phyloP scores from a whole-genome alignment of 2,329 filamentous ascomycete species.

The Paecilomyces sp. region DNA sequence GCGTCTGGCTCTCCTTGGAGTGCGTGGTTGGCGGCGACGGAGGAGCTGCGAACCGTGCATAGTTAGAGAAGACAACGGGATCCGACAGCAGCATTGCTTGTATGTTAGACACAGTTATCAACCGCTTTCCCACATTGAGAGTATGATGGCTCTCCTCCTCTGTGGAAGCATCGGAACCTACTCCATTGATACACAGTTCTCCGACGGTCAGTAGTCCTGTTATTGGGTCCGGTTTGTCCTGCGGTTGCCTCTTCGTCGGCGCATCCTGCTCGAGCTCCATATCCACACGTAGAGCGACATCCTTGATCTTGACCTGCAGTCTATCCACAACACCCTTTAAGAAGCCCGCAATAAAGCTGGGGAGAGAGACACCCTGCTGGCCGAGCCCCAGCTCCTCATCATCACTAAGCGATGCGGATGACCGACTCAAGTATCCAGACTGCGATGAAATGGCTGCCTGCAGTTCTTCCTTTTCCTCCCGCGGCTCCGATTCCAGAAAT shows the following conservation, averaged over 20 bases:
- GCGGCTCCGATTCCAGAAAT: slow-evolving; percentile 52
- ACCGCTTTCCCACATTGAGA: slow-evolving; percentile 33
- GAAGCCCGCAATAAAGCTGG: slow-evolving; percentile 53
- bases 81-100: slow-evolving; percentile 42
- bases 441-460: slow-evolving; percentile 49
- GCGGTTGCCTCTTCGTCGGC: slow-evolving; percentile 23
- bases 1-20: slow-evolving; percentile 22
- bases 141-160: slow-evolving; percentile 15
- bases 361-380: slow-evolving; percentile 48
- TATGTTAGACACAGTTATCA: slow-evolving; percentile 38
- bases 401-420: slow-evolving; percentile 38
- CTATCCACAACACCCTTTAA: slow-evolving; percentile 53
- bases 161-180: slow-evolving; percentile 11
- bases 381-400: slow-evolving; percentile 46
- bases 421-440: slow-evolving; percentile 45
- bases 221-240: slow-evolving; percentile 29
- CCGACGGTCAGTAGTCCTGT: slow-evolving; percentile 27
- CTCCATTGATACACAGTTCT: slow-evolving; percentile 27
- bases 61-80: slow-evolving; percentile 40
- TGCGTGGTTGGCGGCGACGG: slow-evolving; percentile 24
- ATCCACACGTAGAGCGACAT: slow-evolving; percentile 47
- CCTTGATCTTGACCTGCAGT: slow-evolving; percentile 46
- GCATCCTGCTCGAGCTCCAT: slow-evolving; percentile 38
- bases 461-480: slow-evolving; percentile 50
- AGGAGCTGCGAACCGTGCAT: slow-evolving; percentile 30